Base-by-base conservation (phyloP, 768 basidiomycete species). In the Amanita jacksonii region DNA sequence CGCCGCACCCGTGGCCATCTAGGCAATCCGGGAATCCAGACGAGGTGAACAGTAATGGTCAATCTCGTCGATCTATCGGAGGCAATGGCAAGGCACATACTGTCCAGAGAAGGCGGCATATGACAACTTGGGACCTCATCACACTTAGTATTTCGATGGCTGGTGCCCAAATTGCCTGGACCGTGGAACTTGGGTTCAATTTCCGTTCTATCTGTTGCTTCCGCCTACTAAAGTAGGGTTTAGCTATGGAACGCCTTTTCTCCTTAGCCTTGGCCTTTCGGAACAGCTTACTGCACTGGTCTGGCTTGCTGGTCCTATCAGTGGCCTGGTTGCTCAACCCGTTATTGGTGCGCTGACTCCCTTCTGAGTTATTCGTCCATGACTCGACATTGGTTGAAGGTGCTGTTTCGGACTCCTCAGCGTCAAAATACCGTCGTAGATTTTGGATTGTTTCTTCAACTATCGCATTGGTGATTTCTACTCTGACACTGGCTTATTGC, bases 371-470 rank as follows among this genome's bases (percentile, higher is more conserved):
- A 31, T 36, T n/a, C 41, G 16, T 30, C 31, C 56, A 55, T 56
- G 51, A 43, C 57, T 61, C 65, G 57, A 62, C 42, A 56, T 58
- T 52, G 40, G 51, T 41, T 31, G 32, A 50, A 93, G 90, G 92
- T 50, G 93, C 96, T 9, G 78, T 99, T 57, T 98, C 94, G 13
- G 96, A 99, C 62, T 82, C 89, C 34, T 96, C 93, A 3, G 71
- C 76, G 3, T 96, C 92, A 8, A 84, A 81, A 58, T 97, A 87
- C 60, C 79, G 94, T 36, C 76, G 96, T 40, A 76, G 96, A 47
- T 88, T 84, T 59, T 99, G 91, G 92, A 79, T 99, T 50, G 67
- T 81, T n/a, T 63, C 80, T n/a, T 90, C 93, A 10, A 93, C 93
- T 2, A 60, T 73, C 9, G 80, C 88, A 8, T 76, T 98, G 38